Evolutionary conservation across 768 basidiomycete species (phyloP).

Genomic region (Kwoniella dejecticola): DNA sequence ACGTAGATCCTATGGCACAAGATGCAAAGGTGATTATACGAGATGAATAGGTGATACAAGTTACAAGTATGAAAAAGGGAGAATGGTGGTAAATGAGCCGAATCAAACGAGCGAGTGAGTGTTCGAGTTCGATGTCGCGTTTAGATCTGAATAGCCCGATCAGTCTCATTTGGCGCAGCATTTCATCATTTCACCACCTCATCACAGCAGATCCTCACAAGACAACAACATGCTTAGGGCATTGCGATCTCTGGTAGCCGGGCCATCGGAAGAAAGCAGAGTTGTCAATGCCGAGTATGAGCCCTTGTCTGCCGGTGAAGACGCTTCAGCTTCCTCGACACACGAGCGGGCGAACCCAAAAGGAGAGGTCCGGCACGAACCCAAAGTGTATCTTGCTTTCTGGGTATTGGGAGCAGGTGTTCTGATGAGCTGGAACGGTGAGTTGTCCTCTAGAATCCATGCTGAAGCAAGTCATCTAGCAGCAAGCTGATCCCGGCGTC

Average conservation of each 20-base stretch:
- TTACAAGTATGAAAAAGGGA: no score
- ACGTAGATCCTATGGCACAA: background rate
- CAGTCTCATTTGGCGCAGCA: no score
- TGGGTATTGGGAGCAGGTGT: slow-evolving; percentile 72
- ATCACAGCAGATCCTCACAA: no score
- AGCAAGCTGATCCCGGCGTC: background rate
- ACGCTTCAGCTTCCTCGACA: slow-evolving; percentile 11
- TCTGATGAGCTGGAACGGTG: slow-evolving; percentile 88
- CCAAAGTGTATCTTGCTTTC: slow-evolving; percentile 45
- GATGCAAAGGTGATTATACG: background rate
- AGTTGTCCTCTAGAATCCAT: slow-evolving; percentile 43
- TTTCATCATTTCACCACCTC: no score
- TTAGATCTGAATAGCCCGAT: no score
- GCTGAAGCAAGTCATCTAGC: background rate
- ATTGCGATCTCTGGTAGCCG: slow-evolving; percentile 9
- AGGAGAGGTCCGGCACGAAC: slow-evolving; percentile 16
- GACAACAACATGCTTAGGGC: slow-evolving; percentile 13
- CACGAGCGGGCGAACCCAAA: background rate
- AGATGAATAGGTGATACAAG: no score
- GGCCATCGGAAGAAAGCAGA: background rate
- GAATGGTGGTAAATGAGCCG: no score
- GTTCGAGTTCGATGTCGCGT: no score
- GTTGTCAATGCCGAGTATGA: slow-evolving; percentile 16
- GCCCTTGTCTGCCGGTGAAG: slow-evolving; percentile 27
- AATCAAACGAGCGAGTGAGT: no score